Conservation (phyloP, 2,329 filamentous ascomycete species). For the Trichoderma koningii region DNA sequence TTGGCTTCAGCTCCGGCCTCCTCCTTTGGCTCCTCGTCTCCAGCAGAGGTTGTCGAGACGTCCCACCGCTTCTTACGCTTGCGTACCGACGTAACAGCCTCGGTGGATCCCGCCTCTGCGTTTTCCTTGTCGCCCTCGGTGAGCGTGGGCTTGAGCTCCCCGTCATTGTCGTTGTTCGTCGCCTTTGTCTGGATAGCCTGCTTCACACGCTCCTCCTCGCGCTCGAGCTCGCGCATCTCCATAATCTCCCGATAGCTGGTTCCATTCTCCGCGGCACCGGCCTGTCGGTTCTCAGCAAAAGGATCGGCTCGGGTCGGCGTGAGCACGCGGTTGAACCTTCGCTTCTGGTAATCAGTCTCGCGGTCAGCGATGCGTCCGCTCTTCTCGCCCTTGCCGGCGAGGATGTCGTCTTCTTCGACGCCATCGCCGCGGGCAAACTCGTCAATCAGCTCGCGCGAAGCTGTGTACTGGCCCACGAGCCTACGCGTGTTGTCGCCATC, state of each 20-base stretch:
- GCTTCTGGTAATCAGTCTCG: slow-evolving; percentile 97
- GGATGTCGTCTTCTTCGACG: slow-evolving; percentile 88
- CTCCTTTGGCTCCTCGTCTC: slow-evolving; percentile 55
- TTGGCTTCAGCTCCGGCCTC: slow-evolving; percentile 59
- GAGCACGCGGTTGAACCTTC: slow-evolving; percentile 83
- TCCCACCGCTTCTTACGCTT: slow-evolving; percentile 98
- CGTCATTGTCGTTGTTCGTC: slow-evolving; percentile 59
- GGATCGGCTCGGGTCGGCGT: slow-evolving; percentile 85
- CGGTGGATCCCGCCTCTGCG: slow-evolving; percentile 67
- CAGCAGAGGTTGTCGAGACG: slow-evolving; percentile 61
- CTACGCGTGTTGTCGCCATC: slow-evolving; percentile 73
- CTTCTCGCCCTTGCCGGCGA: slow-evolving; percentile 80
- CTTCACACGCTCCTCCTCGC: slow-evolving; percentile 86
- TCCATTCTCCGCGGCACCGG: slow-evolving; percentile 67
- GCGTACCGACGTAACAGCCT: slow-evolving; percentile 62
- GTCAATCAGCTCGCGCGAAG: slow-evolving; percentile 86
- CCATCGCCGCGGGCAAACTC: slow-evolving; percentile 85
- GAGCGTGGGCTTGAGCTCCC: slow-evolving; percentile 71
- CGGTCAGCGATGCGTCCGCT: slow-evolving; percentile 88
- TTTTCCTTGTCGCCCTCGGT: slow-evolving; percentile 74
- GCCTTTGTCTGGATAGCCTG: slow-evolving; percentile 76
- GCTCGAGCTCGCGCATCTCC: slow-evolving; percentile 85
- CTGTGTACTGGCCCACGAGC: slow-evolving; percentile 93
- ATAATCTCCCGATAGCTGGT: slow-evolving; percentile 88
- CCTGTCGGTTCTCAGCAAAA: slow-evolving; percentile 74